phyloP scores from a whole-genome alignment of 2,329 filamentous ascomycete species.

The Aspergillus ochraceus region DNA sequence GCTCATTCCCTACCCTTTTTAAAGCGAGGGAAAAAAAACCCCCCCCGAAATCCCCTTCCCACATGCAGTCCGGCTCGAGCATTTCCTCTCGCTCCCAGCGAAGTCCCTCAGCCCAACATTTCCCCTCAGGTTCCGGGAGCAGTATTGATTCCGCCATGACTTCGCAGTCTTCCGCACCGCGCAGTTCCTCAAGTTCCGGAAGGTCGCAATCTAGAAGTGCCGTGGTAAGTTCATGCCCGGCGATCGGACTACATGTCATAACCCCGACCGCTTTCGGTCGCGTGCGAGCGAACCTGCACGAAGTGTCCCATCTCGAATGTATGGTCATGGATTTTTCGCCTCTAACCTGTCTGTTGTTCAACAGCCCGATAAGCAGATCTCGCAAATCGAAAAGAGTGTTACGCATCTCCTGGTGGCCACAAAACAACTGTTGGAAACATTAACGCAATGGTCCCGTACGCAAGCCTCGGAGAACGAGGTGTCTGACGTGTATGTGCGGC shows the following conservation, averaged over 20 bases:
- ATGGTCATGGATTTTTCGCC: constrained; percentile 10
- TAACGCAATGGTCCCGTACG: constrained; percentile 95
- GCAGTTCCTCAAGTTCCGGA: constrained; percentile 65
- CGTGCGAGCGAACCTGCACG: constrained; percentile 1
- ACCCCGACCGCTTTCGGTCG: constrained; percentile 4
- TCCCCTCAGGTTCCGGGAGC: constrained; percentile 44
- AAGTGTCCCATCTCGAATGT: constrained; percentile 9
- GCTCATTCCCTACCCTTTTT: neutral
- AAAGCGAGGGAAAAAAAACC: neutral
- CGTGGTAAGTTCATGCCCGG: constrained; percentile 54
- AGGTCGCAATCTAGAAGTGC: constrained; percentile 59
- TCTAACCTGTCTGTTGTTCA: neutral
- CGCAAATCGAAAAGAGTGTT: constrained; percentile 98
- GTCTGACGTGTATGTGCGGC: constrained; percentile 94
- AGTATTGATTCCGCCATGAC: constrained; percentile 51
- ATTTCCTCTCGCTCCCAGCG: constrained; percentile 45
- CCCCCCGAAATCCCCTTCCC: constrained; percentile 6
- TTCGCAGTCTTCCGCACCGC: constrained; percentile 59
- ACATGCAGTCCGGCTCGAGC: constrained; percentile 24
- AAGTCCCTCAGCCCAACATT: constrained; percentile 41
- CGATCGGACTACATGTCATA: neutral
- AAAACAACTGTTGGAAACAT: constrained; percentile 93
- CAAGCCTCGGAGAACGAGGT: constrained; percentile 91
- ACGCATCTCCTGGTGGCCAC: constrained; percentile 96
- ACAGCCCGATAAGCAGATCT: constrained; percentile 73